Evolutionary conservation across 345 rosid species (phyloP).

Genomic region (Syzygium grande): DNA sequence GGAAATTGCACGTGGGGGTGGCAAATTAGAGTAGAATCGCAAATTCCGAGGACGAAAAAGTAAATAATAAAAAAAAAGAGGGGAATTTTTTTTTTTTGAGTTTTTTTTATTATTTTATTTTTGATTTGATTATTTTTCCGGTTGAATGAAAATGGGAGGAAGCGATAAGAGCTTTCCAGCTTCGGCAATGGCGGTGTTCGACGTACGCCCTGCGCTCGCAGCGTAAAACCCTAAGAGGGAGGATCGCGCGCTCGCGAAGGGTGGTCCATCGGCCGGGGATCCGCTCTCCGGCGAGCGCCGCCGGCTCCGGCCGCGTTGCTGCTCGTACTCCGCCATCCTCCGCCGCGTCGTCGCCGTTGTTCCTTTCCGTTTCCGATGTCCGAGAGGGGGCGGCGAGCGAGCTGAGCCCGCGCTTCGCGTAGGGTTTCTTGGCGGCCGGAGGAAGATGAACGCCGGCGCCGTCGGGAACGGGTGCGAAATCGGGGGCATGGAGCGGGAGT

Average conservation of each 20-base stretch:
- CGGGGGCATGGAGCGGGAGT: constrained; percentile 39
- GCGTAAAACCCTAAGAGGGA: neutral
- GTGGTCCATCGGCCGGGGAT: neutral
- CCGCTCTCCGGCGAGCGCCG: neutral
- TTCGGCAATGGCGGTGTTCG: neutral
- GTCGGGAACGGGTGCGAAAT: constrained; percentile 11
- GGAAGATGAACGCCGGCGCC: constrained; percentile 32
- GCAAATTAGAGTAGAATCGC: neutral
- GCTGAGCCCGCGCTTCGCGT: neutral
- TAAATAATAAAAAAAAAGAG: neutral
- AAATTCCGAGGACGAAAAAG: neutral
- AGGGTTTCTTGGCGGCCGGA: neutral
- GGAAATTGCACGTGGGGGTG: neutral
- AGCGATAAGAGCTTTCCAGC: neutral
- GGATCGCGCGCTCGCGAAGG: neutral
- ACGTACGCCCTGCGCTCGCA: neutral
- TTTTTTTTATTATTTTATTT: neutral
- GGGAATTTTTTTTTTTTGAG: neutral
- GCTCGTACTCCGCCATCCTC: neutral
- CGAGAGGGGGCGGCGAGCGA: neutral
- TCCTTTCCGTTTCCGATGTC: neutral
- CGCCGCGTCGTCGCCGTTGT: neutral
- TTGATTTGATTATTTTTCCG: neutral
- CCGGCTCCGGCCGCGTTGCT: neutral
- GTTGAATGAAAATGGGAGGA: neutral